Evolutionary conservation across 1,284 basidiomycete genomes (phyloP), one percentile per base, ranked within the genome.

Genomic region (Singerocomus inundabilis): DNA sequence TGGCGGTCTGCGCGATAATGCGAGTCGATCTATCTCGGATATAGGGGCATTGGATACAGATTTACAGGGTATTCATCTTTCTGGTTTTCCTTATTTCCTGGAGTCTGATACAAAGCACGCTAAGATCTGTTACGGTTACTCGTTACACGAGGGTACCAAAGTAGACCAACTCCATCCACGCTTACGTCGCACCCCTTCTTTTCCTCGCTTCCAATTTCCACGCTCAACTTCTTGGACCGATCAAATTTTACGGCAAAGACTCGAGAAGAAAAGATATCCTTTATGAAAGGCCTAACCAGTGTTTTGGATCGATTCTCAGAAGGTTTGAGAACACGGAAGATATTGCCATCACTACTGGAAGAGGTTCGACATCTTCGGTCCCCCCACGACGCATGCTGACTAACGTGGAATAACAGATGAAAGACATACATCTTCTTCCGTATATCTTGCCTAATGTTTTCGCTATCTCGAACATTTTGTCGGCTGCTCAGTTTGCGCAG

Each of bases 381-480:
- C 28, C 42, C 3, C 44, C 30, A 33, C 13, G 15, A 44, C 31
- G 38, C 12, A 46, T 44, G n/a, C 43, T 57, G 51, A 69, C 40
- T 38, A 16, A 31, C 15, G 1, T 41, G 48, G 25, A 31, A 44
- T 47, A 25, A 16, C 56, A 93, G 88, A 95, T 96, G 92, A 97
- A 94, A 79, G 93, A 97, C 64, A 82, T 80, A 4, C 84, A 92
- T 59, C 78, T 98, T 2, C 72, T 99, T 43, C 96, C 97, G 2
- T 97, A 97, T 68, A 91, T 99, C 53, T 75, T 99, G n/a, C 96
- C 96, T 1, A 98, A 98, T 68, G 89, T 98, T n/a, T 97, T 98
- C 63, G 80, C 82, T 49, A 99, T 99, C 53, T 84, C 91, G 10
- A 84, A 81, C 55, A 79, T 84, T 26, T 75, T 98, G 38, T 82